Percentiles rank a stretch among this genome's conserved stretches.
Conservation (phyloP, 768 basidiomycete genomes). For the Psilocybe cubensis region DNA sequence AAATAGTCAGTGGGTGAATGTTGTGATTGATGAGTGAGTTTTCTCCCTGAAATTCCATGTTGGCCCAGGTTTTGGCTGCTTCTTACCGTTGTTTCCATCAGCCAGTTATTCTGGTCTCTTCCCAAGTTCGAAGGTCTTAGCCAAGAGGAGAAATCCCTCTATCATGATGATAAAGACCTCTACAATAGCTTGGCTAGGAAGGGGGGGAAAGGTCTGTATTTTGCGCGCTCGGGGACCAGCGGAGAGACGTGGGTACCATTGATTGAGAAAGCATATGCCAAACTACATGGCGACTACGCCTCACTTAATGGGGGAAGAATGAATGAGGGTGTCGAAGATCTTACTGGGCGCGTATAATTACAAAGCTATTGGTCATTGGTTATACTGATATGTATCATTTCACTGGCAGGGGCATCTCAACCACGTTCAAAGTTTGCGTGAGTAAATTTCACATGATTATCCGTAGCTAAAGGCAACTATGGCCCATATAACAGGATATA, state of each 20-base stretch:
- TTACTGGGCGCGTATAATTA: conserved; percentile 45
- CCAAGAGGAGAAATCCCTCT: conserved; percentile 36
- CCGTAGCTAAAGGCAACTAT: not conserved
- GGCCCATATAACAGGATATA: conserved; percentile 37
- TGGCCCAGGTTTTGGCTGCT: not conserved
- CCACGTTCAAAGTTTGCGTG: conserved; percentile 35
- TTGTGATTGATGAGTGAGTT: conserved; percentile 53
- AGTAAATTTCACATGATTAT: not conserved
- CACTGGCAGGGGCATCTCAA: conserved; percentile 39
- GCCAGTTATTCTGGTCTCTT: conserved; percentile 43
- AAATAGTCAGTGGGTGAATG: conserved; percentile 46
- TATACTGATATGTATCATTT: not conserved
- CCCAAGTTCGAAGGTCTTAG: conserved; percentile 47
- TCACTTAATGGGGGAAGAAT: conserved; percentile 35
- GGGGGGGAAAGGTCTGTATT: conserved; percentile 41
- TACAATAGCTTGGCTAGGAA: conserved; percentile 39
- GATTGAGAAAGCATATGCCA: conserved; percentile 55
- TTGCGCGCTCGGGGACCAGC: conserved; percentile 39
- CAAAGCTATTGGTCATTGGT: not conserved
- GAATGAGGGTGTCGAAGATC: conserved; percentile 53
- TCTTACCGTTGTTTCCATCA: conserved; percentile 13
- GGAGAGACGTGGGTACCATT: conserved; percentile 53
- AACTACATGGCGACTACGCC: conserved; percentile 48
- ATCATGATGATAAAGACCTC: conserved; percentile 43
- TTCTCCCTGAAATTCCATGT: not conserved